These are phyloP conservation scores for Musa itinerans DNA, from an alignment of 176 grass and related monocot species.

Conservation along the genomic window DNA sequence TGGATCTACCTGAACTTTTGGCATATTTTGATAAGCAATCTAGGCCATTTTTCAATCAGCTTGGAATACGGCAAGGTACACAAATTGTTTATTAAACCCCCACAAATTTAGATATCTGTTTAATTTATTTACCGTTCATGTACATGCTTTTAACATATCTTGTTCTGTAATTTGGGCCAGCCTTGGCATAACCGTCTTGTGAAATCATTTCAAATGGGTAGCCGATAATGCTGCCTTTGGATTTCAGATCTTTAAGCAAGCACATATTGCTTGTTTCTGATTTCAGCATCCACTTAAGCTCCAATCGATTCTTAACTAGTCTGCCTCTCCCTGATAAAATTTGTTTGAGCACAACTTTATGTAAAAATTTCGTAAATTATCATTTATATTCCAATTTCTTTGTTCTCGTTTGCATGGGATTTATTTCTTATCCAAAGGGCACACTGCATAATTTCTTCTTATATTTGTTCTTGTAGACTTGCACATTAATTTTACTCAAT, in stretches of 20 bases:
- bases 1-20: conserved; percentile 73
- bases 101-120: too few relatives aligned
- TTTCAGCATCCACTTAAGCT: neutral
- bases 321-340: too few relatives aligned
- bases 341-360: too few relatives aligned
- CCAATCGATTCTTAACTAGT: too few relatives aligned
- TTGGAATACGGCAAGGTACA: conserved; percentile 60
- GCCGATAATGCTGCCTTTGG: too few relatives aligned
- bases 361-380: neutral
- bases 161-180: conserved; percentile 62
- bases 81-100: neutral
- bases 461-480: neutral
- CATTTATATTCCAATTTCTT: neutral
- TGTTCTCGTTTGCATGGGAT: neutral
- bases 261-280: too few relatives aligned
- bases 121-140: too few relatives aligned
- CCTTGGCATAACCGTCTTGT: conserved; percentile 20
- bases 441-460: neutral
- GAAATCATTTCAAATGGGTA: too few relatives aligned
- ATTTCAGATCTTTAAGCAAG: too few relatives aligned
- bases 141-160: conserved; percentile 43
- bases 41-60: conserved; percentile 78
- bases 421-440: neutral
- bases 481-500: neutral
- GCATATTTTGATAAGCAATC: conserved; percentile 65